Percentiles rank a stretch among this genome's conserved stretches.
phyloP scores from a whole-genome alignment of 495 filamentous ascomycete genomes.

The Xylaria scruposa region DNA sequence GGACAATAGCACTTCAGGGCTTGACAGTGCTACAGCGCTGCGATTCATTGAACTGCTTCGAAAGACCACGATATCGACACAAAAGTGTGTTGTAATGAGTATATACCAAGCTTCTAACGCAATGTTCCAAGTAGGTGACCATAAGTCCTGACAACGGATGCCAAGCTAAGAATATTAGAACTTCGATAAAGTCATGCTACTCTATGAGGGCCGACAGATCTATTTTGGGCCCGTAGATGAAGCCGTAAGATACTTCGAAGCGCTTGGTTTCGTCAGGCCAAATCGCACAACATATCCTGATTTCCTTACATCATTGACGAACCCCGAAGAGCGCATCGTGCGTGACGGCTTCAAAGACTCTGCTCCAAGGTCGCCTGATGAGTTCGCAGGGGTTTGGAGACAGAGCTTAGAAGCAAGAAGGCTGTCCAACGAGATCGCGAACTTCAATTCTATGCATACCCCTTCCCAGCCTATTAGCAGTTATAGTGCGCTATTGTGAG shows the following conservation, averaged over 20 bases:
- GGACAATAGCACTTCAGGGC: conserved; percentile 59
- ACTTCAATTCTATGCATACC: too few species aligned
- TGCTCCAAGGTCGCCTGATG: too few species aligned
- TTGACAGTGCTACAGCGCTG: conserved; percentile 56
- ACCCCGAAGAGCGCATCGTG: conserved; percentile 66
- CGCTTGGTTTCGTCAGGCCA: conserved; percentile 64
- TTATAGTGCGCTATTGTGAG: too few species aligned
- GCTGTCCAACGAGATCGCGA: too few species aligned
- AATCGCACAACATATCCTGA: conserved; percentile 73
- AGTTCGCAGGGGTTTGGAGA: too few species aligned
- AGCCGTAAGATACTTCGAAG: conserved; percentile 67
- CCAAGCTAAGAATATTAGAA: too few species aligned
- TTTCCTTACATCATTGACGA: conserved; percentile 77
- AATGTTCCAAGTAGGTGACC: conserved; percentile 44
- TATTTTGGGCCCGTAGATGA: conserved; percentile 66
- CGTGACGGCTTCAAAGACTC: conserved; percentile 65
- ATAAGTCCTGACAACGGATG: too few species aligned
- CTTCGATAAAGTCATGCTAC: conserved; percentile 68
- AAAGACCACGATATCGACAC: conserved; percentile 61
- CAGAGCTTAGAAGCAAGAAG: too few species aligned
- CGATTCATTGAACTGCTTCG: conserved; percentile 55
- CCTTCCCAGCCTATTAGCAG: too few species aligned
- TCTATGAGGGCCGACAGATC: conserved; percentile 73
- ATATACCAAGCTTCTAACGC: conserved; percentile 74
- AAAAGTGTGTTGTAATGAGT: conserved; percentile 64